Evolutionary conservation across 495 filamentous ascomycete genomes (phyloP).

Genomic region (Bryoglossum gracile): DNA sequence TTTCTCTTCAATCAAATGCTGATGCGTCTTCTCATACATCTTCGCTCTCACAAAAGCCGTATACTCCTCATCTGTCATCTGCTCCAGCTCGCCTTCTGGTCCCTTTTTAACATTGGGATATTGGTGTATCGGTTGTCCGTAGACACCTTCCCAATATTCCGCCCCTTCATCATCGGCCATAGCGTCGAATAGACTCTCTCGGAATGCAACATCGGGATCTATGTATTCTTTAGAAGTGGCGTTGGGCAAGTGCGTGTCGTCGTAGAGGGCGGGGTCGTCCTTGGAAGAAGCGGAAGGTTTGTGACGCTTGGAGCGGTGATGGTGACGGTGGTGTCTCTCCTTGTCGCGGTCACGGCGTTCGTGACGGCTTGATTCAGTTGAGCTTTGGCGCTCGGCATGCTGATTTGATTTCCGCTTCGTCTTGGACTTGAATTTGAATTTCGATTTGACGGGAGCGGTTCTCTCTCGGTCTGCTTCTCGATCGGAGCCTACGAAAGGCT

Average conservation of each 20-base stretch:
- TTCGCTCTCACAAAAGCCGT: conserved; percentile 68
- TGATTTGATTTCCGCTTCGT: conserved; percentile 26
- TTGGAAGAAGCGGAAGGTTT: conserved; percentile 14
- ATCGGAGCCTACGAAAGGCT: background rate
- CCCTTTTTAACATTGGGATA: conserved; percentile 40
- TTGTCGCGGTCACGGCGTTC: conserved; percentile 1
- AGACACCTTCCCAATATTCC: conserved; percentile 88
- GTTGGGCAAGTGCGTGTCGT: conserved; percentile 44
- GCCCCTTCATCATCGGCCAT: conserved; percentile 97
- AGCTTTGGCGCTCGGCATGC: conserved; percentile 23
- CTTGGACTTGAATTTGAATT: conserved; percentile 55
- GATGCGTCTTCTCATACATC: conserved; percentile 91
- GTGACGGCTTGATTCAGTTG: conserved; percentile 1
- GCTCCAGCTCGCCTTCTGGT: conserved; percentile 59
- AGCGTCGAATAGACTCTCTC: conserved; percentile 97
- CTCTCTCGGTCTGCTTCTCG: conserved; percentile 10
- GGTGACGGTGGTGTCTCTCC: conserved; percentile 29
- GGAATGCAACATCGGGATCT: conserved; percentile 68
- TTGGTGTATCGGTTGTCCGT: conserved; percentile 81
- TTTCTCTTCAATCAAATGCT: conserved; percentile 51
- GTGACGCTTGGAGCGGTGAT: conserved; percentile 30
- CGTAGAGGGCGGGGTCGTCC: conserved; percentile 38
- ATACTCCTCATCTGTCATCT: conserved; percentile 89
- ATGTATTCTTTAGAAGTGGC: conserved; percentile 31
- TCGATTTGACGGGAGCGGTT: conserved; percentile 27